Base-by-base conservation (phyloP, 306 rosid species). In the Albizia julibrissin region DNA sequence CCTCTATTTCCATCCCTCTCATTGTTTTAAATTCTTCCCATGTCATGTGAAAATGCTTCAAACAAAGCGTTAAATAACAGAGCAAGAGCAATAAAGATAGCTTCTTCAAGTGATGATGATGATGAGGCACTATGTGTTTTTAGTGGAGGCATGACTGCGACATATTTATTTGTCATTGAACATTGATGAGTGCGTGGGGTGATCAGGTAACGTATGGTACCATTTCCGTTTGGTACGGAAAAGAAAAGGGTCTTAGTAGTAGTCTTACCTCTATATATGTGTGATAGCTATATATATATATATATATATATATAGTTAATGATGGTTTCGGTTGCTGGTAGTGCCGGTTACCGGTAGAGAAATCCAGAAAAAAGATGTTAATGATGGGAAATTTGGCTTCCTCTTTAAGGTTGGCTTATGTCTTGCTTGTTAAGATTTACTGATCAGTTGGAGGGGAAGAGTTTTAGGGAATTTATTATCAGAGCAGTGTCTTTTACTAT, bases 161-260 rank as follows among this genome's bases (percentile, higher is more conserved):
- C 86, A 83, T 10, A 14, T 73, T 42, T 69, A 34, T 31, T 62
- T 47, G 43, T 65, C 40, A 10, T 37, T 56, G 8, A 1, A 8
- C 8, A 22, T 49, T 15, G 31, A 59, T 10, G 29, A 61, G 79
- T 37, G 26, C 82, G 89, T 74, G 72, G 47, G 14, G 65, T 22
- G 14, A 58, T 58, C 65, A 58, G 6, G 67, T 26, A 61, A 37
- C 47, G 27, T 3, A 70, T 16, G 83, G 89, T 88, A 84, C 87
- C 84, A 33, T 84, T 73, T 81, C 80, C 67, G 74, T 84, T 82
- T 76, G 1, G 91, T 88, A 88, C 91, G 91, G 86, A 34, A 22
- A 21, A 9, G 31, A 37, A 31, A 44, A 29, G 14, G 50, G 58
- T 50, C 22, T 50, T 7, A 19, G 61, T 7, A 6, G 59, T 52